Evolutionary conservation across 345 rosid genomes (phyloP).

Genomic region (Gossypium turneri): DNA sequence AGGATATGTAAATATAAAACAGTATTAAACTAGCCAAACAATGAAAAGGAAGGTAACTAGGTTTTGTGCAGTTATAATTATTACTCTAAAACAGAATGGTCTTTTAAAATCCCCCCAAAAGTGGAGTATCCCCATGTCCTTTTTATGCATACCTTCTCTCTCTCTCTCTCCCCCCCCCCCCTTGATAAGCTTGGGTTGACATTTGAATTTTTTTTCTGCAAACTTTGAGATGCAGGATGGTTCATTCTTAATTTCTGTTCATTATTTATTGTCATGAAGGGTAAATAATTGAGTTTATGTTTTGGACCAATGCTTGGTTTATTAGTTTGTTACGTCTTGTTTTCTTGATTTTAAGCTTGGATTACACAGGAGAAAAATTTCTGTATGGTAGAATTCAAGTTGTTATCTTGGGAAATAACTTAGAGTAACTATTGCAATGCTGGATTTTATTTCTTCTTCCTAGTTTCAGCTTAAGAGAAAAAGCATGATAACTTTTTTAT

Average conservation of each 20-base stretch:
- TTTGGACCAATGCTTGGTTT: not conserved
- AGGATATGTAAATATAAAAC: not conserved
- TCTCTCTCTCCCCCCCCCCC: not conserved
- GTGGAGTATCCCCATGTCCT: not conserved
- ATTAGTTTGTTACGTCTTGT: not conserved
- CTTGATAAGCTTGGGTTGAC: not conserved
- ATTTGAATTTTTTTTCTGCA: not conserved
- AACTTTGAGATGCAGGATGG: not conserved
- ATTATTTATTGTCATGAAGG: not conserved
- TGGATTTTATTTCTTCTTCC: not conserved
- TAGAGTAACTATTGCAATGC: not conserved
- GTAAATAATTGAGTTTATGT: not conserved
- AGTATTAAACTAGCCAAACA: not conserved
- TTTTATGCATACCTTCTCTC: not conserved
- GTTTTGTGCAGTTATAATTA: not conserved
- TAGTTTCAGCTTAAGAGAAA: not conserved
- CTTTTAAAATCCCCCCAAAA: not conserved
- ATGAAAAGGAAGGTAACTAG: slow-evolving; percentile 3
- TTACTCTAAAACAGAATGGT: not conserved
- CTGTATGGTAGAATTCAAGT: not conserved
- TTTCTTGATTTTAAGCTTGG: not conserved
- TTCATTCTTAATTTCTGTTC: not conserved
- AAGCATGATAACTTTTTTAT: not conserved
- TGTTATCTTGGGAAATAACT: not conserved
- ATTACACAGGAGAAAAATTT: not conserved